phyloP scores from a whole-genome alignment of 2,329 filamentous ascomycete genomes.

The Trichophyton simii region DNA sequence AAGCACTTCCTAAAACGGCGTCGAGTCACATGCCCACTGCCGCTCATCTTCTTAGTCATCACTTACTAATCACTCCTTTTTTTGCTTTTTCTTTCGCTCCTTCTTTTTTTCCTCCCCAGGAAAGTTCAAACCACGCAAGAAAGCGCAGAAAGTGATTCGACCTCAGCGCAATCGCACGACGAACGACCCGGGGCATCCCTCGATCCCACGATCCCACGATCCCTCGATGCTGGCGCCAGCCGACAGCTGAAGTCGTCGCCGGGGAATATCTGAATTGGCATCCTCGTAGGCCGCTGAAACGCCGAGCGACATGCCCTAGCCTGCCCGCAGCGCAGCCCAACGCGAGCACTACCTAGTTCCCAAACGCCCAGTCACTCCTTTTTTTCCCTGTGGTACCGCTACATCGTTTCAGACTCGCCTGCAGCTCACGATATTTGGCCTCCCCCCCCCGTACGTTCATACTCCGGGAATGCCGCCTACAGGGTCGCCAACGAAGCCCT shows the following conservation, averaged over 20 bases:
- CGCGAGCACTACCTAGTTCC: not conserved
- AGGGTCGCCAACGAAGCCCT: not conserved
- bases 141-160: not conserved
- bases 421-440: not conserved
- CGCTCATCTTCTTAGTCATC: no score
- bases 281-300: not conserved
- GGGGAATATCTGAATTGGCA: not conserved
- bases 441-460: no score
- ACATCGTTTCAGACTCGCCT: not conserved
- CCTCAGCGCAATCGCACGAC: no score
- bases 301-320: not conserved
- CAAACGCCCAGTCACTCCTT: not conserved
- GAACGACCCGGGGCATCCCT: no score
- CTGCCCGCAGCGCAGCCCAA: not conserved
- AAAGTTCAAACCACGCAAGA: not conserved
- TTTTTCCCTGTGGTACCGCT: not conserved
- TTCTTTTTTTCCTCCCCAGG: not conserved
- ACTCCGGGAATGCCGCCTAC: not conserved
- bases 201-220: no score
- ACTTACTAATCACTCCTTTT: not conserved
- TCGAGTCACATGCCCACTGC: no score
- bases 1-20: no score
- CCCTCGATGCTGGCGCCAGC: no score
- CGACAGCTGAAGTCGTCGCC: no score
- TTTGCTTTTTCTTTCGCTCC: not conserved